Conservation (phyloP, 768 basidiomycete species). For the Suillus lakei region DNA sequence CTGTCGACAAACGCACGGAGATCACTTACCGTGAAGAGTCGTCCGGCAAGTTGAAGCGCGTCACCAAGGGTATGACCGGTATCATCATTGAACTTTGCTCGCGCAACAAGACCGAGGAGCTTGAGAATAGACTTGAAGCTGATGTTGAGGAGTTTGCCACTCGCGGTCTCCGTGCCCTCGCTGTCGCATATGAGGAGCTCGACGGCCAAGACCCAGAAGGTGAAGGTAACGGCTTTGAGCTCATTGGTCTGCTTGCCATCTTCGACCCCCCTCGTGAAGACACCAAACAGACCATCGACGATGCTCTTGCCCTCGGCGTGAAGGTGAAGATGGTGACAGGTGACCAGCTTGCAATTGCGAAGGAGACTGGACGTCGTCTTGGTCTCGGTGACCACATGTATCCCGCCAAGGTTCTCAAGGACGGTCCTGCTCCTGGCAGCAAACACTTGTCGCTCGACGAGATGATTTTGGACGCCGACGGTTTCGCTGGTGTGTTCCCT, state of each 20-base stretch:
- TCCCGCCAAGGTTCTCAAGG: conserved; percentile 98
- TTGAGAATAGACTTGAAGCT: conserved; percentile 89
- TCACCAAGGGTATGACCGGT: conserved; percentile 99
- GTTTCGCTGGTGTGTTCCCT: conserved; percentile 99
- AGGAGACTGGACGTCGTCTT: conserved; percentile 98
- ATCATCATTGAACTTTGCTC: conserved; percentile 97
- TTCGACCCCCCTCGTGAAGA: conserved; percentile 98
- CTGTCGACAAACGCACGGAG: conserved; percentile 98
- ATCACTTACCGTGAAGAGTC: conserved; percentile 96
- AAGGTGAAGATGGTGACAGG: conserved; percentile 99
- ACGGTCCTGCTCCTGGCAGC: conserved; percentile 87
- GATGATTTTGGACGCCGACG: conserved; percentile 99
- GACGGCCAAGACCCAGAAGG: conserved; percentile 81
- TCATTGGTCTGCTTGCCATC: conserved; percentile 96
- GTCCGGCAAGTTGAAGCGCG: conserved; percentile 95
- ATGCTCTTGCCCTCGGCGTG: conserved; percentile 94
- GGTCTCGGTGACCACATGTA: conserved; percentile 99
- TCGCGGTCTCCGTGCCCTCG: conserved; percentile 95
- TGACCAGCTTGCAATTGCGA: conserved; percentile 99
- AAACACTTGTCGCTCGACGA: conserved; percentile 88
- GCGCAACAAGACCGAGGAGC: conserved; percentile 93
- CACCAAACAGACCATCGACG: conserved; percentile 99
- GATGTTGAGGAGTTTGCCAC: conserved; percentile 96
- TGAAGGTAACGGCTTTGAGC: conserved; percentile 96
- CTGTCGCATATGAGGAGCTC: conserved; percentile 94